Conservation (phyloP, 345 rosid genomes). For the Syzygium jambos region DNA sequence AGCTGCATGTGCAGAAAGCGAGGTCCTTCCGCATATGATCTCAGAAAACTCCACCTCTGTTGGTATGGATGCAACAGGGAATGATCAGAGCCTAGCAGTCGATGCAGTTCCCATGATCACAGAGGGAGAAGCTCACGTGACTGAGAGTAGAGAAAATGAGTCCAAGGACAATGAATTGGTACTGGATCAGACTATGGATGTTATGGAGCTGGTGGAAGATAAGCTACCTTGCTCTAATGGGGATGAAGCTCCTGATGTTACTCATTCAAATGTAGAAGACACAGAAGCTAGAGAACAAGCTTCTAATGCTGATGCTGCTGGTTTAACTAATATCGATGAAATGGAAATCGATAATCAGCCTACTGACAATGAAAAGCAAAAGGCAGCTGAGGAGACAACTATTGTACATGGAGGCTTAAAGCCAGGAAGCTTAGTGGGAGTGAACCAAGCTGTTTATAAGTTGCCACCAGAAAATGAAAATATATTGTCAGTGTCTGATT, state of each 20-base stretch:
- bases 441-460: conserved; percentile 29
- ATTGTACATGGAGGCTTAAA: conserved; percentile 9
- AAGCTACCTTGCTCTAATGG: background rate
- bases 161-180: background rate
- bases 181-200: background rate
- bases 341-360: conserved; percentile 32
- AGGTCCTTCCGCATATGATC: background rate
- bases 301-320: conserved; percentile 17
- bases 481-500: conserved; percentile 39
- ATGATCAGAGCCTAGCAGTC: background rate
- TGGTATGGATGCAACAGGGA: background rate
- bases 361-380: conserved; percentile 4
- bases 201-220: background rate
- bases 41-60: background rate
- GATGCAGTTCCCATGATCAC: background rate
- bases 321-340: conserved; percentile 18
- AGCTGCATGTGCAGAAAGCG: background rate
- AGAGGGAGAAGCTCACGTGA: background rate
- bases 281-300: conserved; percentile 5
- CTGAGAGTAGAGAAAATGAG: background rate
- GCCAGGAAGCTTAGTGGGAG: conserved; percentile 8
- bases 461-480: conserved; percentile 33
- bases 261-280: background rate
- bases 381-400: conserved; percentile 8
- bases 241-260: background rate